Conservation (phyloP, 2,329 filamentous ascomycete species). For the Stachybotrys chlorohalonatus region DNA sequence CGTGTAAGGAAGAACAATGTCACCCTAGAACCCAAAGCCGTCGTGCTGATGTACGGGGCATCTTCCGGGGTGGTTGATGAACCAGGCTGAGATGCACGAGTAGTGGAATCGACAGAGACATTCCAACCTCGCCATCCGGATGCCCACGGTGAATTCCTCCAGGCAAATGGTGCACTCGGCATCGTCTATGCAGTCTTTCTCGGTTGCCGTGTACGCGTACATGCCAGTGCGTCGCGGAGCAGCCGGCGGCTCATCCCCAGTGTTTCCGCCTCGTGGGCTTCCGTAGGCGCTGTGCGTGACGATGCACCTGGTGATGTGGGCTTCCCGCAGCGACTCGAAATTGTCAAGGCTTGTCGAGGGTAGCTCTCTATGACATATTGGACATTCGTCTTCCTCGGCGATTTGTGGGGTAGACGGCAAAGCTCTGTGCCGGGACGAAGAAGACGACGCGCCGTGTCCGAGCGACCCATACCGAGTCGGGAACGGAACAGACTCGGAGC, state of each 20-base stretch:
- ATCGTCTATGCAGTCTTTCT: slow-evolving; percentile 60
- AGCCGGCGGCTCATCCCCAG: slow-evolving; percentile 14
- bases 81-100: slow-evolving; percentile 54
- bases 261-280: slow-evolving; percentile 17
- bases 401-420: slow-evolving; percentile 39
- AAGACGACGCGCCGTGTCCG: slow-evolving; percentile 13
- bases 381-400: slow-evolving; percentile 70
- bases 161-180: slow-evolving; percentile 61
- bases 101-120: slow-evolving; percentile 58
- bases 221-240: slow-evolving; percentile 45
- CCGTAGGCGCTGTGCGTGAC: slow-evolving; percentile 42
- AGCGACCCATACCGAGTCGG: slow-evolving; percentile 21
- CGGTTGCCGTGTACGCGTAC: slow-evolving; percentile 55
- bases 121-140: slow-evolving; percentile 56
- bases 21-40: slow-evolving; percentile 39
- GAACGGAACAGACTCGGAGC: slow-evolving; percentile 19
- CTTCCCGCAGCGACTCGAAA: slow-evolving; percentile 44
- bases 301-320: slow-evolving; percentile 52
- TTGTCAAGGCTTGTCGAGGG: slow-evolving; percentile 47
- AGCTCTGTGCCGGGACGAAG: slow-evolving; percentile 28
- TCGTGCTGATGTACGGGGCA: slow-evolving; percentile 61
- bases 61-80: slow-evolving; percentile 49
- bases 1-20: too few relatives aligned
- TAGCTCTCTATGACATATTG: slow-evolving; percentile 64
- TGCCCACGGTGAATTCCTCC: slow-evolving; percentile 55